Base-by-base conservation (phyloP, 108 stramenopile genomes). In the Cylindrotheca fusiformis region DNA sequence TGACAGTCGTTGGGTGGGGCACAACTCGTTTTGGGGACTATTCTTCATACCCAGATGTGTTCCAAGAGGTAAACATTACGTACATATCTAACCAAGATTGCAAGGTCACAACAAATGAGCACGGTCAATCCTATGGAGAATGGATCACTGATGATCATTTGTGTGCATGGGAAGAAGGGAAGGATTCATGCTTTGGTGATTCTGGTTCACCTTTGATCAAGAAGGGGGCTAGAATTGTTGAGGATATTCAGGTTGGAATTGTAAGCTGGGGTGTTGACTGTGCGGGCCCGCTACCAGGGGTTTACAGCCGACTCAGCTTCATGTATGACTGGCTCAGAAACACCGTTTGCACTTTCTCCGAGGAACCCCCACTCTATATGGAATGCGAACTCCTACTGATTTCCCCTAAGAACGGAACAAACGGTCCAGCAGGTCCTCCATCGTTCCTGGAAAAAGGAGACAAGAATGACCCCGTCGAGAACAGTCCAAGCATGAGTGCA, bases 151-250 rank as follows among this genome's bases (percentile, higher is more conserved):
- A 41, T 10, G 36, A 41, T 41, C 36, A 41, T 14, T 14, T 90
- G 52, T 90, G 88, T 65, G 85, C 85, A 1, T 47, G 52, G 48
- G 68, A 45, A 17, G n/a, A 26, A 27, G 60, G 69, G 31, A 41
- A 44, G 17, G 81, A 78, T 65, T 59, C 71, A 23, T 82, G 81
- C 47, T 57, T 57, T 8, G 81, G 81, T 23, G 81, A 82, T 46
- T 63, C 60, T 48, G 81, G 81, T 22, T 65, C 65, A 12, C 81
- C 81, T 3, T 52, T 82, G 23, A 48, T 76, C 27, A 12, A 67
- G 1, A 58, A 32, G 17, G 81, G 81, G 0, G 26, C 48, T 4
- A 55, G 31, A 31, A 1, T 62, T 2, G 63, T 23, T 0, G 36
- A 72, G 48, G 80, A 81, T 61, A 53, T 79, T 10, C 69, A 69